Percentiles rank a stretch among this genome's conserved stretches.
These are phyloP conservation scores for Dioscorea zingiberensis DNA, from an alignment of 106 monocot species.

Conservation along the genomic window DNA sequence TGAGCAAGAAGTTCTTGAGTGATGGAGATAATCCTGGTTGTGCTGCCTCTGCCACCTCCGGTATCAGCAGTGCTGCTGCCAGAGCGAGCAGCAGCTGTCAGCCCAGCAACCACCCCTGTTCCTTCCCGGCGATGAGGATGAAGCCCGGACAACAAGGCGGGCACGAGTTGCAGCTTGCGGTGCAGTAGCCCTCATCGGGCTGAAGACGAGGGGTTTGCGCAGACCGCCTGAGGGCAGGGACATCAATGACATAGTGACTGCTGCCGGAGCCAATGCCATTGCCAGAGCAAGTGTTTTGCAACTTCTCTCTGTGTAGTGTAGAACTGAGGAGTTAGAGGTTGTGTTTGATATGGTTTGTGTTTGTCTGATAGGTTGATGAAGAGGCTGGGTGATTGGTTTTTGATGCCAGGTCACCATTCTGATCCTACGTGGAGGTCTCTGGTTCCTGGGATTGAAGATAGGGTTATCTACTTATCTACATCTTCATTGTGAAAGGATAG, in stretches of 20 bases:
- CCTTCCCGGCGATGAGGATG: conserved; percentile 21
- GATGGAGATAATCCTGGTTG: conserved; percentile 60
- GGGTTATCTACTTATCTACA: conserved; percentile 13
- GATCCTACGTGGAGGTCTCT: conserved; percentile 8
- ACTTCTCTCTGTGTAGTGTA: no score
- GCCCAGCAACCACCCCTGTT: conserved; percentile 37
- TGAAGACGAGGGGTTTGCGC: conserved; percentile 3
- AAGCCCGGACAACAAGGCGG: conserved; percentile 12
- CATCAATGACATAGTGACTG: conserved; percentile 16
- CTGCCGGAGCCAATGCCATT: conserved; percentile 23
- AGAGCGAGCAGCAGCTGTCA: conserved; percentile 45
- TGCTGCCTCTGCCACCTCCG: conserved; percentile 58
- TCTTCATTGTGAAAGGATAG: not conserved
- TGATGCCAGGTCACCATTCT: conserved; percentile 10
- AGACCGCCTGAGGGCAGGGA: not conserved
- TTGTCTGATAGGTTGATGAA: not conserved
- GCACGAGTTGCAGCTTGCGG: not conserved
- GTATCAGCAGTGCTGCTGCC: conserved; percentile 32
- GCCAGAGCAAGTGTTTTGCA: not conserved
- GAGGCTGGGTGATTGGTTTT: not conserved
- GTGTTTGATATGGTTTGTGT: no score
- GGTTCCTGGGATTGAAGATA: conserved; percentile 2
- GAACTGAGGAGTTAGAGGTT: not conserved
- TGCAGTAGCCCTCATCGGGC: not conserved
- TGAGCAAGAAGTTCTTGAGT: conserved; percentile 89